Percentiles rank a stretch among this genome's conserved stretches.
Conservation (phyloP, 805 yeast genomes). For the Hanseniaspora thailandica region DNA sequence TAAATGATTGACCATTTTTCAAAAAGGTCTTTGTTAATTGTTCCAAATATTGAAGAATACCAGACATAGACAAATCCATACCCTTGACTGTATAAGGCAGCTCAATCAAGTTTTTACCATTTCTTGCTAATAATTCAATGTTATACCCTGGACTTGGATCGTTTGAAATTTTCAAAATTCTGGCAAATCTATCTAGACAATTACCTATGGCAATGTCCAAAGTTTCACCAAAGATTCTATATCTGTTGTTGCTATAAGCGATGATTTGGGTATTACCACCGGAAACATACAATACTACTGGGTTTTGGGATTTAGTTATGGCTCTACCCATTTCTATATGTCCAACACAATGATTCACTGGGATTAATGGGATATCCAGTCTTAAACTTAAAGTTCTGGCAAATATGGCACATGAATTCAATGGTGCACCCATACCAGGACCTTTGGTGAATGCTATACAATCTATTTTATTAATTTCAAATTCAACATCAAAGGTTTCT, state of each 20-base stretch:
- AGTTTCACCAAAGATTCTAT: conserved; percentile 98
- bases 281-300: conserved; percentile 91
- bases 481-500: conserved; percentile 27
- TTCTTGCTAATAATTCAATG: conserved; percentile 84
- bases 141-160: conserved; percentile 96
- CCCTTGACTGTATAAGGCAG: conserved; percentile 97
- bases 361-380: conserved; percentile 77
- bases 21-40: conserved; percentile 63
- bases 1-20: conserved; percentile 30
- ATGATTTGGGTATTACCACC: conserved; percentile 98
- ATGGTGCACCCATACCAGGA: conserved; percentile 99
- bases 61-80: conserved; percentile 96
- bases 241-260: conserved; percentile 86
- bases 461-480: conserved; percentile 41
- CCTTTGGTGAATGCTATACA: conserved; percentile 93
- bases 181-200: conserved; percentile 89
- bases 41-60: conserved; percentile 79
- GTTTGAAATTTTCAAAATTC: conserved; percentile 77
- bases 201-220: conserved; percentile 96
- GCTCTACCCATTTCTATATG: conserved; percentile 99
- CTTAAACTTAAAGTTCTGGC: conserved; percentile 74
- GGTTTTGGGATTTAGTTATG: conserved; percentile 94
- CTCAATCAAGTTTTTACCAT: conserved; percentile 46
- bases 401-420: conserved; percentile 83
- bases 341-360: conserved; percentile 95